These are phyloP conservation scores for Kregervanrija fluxuum DNA, from an alignment of 805 yeast genomes.

Conservation along the genomic window DNA sequence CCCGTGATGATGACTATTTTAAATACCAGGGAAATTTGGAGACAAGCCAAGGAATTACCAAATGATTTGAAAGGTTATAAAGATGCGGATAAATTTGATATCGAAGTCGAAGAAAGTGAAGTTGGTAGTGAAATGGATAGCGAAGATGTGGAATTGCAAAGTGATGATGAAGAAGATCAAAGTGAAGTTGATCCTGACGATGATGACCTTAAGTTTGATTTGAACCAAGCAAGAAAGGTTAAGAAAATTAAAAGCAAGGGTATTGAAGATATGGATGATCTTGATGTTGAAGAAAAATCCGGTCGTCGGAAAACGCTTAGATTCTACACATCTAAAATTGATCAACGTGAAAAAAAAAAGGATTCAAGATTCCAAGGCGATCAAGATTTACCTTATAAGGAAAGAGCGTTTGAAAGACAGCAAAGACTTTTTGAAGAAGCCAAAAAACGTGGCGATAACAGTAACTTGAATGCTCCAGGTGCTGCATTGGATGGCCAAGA, in stretches of 20 bases:
- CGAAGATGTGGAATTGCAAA: slow-evolving; percentile 13
- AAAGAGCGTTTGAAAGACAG: slow-evolving; percentile 83
- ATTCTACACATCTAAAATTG: slow-evolving; percentile 95
- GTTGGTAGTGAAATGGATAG: slow-evolving; percentile 21
- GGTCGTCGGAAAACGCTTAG: slow-evolving; percentile 76
- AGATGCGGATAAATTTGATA: slow-evolving; percentile 14
- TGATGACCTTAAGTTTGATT: slow-evolving; percentile 18
- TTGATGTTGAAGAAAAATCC: slow-evolving; percentile 81
- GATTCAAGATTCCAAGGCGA: slow-evolving; percentile 68
- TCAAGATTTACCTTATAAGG: slow-evolving; percentile 84
- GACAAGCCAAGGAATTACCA: slow-evolving; percentile 61
- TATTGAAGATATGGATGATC: slow-evolving; percentile 70
- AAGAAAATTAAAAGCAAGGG: slow-evolving; percentile 29
- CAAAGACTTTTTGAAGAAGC: slow-evolving; percentile 86
- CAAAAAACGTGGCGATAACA: slow-evolving; percentile 65
- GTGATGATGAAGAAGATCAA: slow-evolving; percentile 11
- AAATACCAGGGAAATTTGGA: slow-evolving; percentile 81
- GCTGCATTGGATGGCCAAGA: too few relatives aligned
- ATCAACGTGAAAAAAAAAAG: slow-evolving; percentile 65
- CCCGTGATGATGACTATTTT: slow-evolving; percentile 85
- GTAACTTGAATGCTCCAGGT: slow-evolving; percentile 24
- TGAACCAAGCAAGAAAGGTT: slow-evolving; percentile 33
- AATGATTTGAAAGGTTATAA: slow-evolving; percentile 21
- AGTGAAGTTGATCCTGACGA: slow-evolving; percentile 16
- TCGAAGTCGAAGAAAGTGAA: slow-evolving; percentile 18